Evolutionary conservation across 345 rosid species (phyloP), one percentile per base, ranked within the genome.

Genomic region (Zanthoxylum bungeanum): DNA sequence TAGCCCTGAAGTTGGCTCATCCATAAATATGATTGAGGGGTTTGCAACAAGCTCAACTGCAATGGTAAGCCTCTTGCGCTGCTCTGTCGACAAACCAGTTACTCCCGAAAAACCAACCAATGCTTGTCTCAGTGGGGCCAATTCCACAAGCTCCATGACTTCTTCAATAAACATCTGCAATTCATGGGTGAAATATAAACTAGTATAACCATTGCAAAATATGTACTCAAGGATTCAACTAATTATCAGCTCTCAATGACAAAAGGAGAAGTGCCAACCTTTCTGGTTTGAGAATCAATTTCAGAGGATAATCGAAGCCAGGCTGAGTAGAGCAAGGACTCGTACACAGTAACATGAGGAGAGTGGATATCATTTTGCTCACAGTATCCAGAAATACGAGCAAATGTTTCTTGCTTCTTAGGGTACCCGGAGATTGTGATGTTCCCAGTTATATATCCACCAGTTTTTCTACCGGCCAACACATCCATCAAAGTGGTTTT

Each of bases 401-500:
- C 85, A 66, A 84, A 86, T 8, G 90, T 84, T 66, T 82, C 85
- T 79, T 86, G 90, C 65, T 82, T 84, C 74, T 86, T 86, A 1
- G 85, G 86, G 37, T 82, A 82, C 24, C 90, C 90, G 0, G 87
- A 84, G 46, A 86, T 68, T 5, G 51, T 77, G 42, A 84, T 76
- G 67, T 57, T 44, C 7, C 90, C 88, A 6, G 75, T 72, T 16
- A 84, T 80, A 51, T 82, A 84, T 22, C 90, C 90, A 36, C 86
- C 81, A 4, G 88, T 84, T 74, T 84, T 86, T 58, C 90, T 74
- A 4, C 90, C 88, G 27, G 90, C 86, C 49, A 86, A 47, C 42
- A 84, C 88, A 68, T 86, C 90, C 90, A 84, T 80, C 63, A 84
- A 51, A 63, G 88, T 86, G n/a, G 90, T 82, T 70, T 86, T 86